Evolutionary conservation across 306 rosid genomes (phyloP).

Genomic region (Cicer chorassanicum): DNA sequence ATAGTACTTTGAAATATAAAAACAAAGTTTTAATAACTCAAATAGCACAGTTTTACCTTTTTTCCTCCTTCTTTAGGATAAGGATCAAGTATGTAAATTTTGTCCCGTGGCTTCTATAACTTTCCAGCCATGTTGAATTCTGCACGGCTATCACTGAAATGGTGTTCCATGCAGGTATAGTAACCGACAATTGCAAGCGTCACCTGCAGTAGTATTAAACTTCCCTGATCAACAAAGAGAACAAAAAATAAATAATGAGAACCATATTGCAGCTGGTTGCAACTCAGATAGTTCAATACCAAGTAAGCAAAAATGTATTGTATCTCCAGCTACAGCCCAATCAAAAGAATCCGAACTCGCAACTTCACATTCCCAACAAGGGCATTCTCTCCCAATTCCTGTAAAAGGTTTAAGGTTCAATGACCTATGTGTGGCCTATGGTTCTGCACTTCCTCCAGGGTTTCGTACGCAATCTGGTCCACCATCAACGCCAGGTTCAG

Average conservation of each 20-base stretch:
- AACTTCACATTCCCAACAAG: slow-evolving; percentile 55
- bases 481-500: slow-evolving; percentile 56
- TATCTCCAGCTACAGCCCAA: slow-evolving; percentile 60
- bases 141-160: slow-evolving; percentile 37
- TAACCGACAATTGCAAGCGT: slow-evolving; percentile 61
- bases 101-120: slow-evolving; percentile 3
- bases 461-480: slow-evolving; percentile 62
- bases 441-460: slow-evolving; percentile 62
- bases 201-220: slow-evolving; percentile 46
- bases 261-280: slow-evolving; percentile 45
- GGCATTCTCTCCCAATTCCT: slow-evolving; percentile 64
- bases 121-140: not conserved
- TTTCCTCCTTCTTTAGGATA: slow-evolving; percentile 11
- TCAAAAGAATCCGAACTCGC: slow-evolving; percentile 71
- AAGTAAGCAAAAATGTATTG: slow-evolving; percentile 54
- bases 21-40: not conserved
- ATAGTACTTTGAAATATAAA: not conserved
- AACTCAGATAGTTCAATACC: slow-evolving; percentile 57
- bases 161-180: slow-evolving; percentile 68
- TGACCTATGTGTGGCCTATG: slow-evolving; percentile 52
- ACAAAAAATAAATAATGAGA: slow-evolving; percentile 54
- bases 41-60: not conserved
- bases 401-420: slow-evolving; percentile 68
- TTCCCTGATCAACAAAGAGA: slow-evolving; percentile 58
- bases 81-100: slow-evolving; percentile 19